Conservation (phyloP, 1,284 basidiomycete genomes). For the Boletus nobilissimus region DNA sequence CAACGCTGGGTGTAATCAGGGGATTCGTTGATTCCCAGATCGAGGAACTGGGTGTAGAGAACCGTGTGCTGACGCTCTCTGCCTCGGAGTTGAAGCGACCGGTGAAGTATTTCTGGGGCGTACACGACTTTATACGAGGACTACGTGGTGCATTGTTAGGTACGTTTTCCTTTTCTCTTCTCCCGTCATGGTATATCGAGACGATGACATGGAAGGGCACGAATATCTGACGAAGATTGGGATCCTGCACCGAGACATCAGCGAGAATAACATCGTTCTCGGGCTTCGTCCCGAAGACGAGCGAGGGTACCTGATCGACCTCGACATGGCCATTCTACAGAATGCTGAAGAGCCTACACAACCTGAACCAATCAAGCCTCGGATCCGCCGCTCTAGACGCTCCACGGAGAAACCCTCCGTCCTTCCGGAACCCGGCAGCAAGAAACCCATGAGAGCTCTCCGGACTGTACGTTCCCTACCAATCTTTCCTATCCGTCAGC, state of each 20-base stretch:
- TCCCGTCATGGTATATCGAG: background rate
- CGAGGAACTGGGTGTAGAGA: background rate
- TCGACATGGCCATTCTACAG: slow-evolving; percentile 25
- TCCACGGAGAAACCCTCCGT: background rate
- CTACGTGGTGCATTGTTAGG: slow-evolving; percentile 27
- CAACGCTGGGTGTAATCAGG: slow-evolving; percentile 17
- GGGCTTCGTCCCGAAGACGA: slow-evolving; percentile 9
- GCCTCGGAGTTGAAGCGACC: slow-evolving; percentile 18
- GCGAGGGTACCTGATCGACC: slow-evolving; percentile 24
- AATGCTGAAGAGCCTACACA: background rate
- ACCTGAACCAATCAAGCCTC: too few species aligned
- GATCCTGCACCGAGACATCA: slow-evolving; percentile 35
- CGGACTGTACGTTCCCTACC: background rate
- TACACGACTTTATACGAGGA: slow-evolving; percentile 32
- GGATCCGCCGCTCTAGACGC: too few species aligned
- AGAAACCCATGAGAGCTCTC: background rate
- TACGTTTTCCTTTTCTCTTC: too few species aligned
- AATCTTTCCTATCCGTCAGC: background rate
- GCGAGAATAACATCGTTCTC: slow-evolving; percentile 38
- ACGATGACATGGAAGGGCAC: slow-evolving; percentile 21
- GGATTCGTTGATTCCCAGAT: background rate
- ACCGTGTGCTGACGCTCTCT: background rate
- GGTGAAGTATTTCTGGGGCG: slow-evolving; percentile 29
- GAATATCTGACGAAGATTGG: slow-evolving; percentile 23
- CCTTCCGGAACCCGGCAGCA: background rate